phyloP scores from a whole-genome alignment of 2,329 filamentous ascomycete species.

The Elsinoe perseae region DNA sequence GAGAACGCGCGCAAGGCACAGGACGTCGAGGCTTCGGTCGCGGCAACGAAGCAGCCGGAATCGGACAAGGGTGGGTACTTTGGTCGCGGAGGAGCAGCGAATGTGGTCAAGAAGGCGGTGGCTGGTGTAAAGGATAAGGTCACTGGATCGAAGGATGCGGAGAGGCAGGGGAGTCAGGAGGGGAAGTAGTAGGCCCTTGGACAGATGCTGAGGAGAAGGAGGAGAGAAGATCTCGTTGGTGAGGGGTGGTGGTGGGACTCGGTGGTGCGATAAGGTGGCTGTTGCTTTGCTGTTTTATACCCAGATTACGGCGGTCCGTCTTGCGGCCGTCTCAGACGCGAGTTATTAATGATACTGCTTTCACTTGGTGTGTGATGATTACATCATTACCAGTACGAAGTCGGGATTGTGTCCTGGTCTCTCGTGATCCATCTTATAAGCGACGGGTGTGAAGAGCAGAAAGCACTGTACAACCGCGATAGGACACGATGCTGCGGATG shows the following conservation, averaged over 20 bases:
- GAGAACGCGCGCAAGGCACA: conserved; percentile 68
- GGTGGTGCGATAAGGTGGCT: too few species aligned
- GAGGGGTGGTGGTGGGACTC: not conserved
- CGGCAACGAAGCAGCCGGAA: conserved; percentile 42
- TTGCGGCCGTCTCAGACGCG: not conserved
- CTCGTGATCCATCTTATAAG: too few species aligned
- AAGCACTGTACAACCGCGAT: too few species aligned
- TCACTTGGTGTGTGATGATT: not conserved
- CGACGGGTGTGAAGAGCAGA: too few species aligned
- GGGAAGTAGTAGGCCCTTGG: conserved; percentile 22
- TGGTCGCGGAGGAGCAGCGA: conserved; percentile 69
- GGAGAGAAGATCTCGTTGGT: not conserved
- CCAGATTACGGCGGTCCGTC: not conserved
- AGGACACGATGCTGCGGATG: too few species aligned
- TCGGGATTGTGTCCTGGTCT: too few species aligned
- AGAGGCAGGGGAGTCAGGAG: conserved; percentile 27
- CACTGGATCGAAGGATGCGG: conserved; percentile 27
- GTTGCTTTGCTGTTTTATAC: conserved; percentile 7
- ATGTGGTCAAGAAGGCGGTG: conserved; percentile 46
- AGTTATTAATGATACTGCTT: not conserved
- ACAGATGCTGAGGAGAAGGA: conserved; percentile 33
- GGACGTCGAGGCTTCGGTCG: conserved; percentile 58
- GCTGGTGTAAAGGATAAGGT: conserved; percentile 26
- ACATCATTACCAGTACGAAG: too few species aligned
- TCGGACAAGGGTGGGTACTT: conserved; percentile 53